Conservation (phyloP, 148 eudicot genomes). For the Polygonum maritimum region DNA sequence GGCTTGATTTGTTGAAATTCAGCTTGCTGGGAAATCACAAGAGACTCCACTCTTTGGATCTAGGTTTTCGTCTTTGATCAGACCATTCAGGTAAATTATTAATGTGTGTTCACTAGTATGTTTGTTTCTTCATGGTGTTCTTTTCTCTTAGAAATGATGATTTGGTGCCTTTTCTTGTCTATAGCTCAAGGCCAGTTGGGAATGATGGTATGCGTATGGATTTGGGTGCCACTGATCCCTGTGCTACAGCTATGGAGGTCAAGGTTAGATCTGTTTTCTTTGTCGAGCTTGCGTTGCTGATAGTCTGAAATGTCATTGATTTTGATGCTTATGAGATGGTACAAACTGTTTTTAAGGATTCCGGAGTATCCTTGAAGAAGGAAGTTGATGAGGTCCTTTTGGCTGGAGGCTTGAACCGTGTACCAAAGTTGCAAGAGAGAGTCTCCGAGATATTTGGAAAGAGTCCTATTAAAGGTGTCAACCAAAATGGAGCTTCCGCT, state of each 20-base stretch:
- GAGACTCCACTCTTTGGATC: conserved; percentile 36
- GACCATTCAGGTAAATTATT: conserved; percentile 64
- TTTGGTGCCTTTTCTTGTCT: conserved; percentile 1
- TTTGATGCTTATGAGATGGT: not conserved
- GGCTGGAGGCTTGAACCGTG: conserved; percentile 41
- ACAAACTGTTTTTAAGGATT: conserved; percentile 38
- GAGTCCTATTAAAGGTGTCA: conserved; percentile 9
- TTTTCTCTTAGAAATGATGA: not conserved
- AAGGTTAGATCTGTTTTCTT: conserved; percentile 39
- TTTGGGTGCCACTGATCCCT: conserved; percentile 91
- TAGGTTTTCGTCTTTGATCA: conserved; percentile 47
- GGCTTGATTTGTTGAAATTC: conserved; percentile 12
- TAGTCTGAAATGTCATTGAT: not conserved
- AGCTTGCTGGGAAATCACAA: conserved; percentile 58
- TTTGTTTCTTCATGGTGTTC: not conserved
- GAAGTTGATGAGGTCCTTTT: conserved; percentile 30
- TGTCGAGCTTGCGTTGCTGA: too few species aligned
- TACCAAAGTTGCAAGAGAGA: conserved; percentile 35
- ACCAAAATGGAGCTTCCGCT: conserved; percentile 45
- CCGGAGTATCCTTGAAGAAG: conserved; percentile 28
- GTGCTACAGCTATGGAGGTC: conserved; percentile 94
- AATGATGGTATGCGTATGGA: conserved; percentile 91
- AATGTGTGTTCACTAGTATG: not conserved
- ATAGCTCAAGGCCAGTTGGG: conserved; percentile 63
- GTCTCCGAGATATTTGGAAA: conserved; percentile 24